Evolutionary conservation across 345 rosid genomes (phyloP), one percentile per base, ranked within the genome.

Genomic region (Gossypium arboreum): DNA sequence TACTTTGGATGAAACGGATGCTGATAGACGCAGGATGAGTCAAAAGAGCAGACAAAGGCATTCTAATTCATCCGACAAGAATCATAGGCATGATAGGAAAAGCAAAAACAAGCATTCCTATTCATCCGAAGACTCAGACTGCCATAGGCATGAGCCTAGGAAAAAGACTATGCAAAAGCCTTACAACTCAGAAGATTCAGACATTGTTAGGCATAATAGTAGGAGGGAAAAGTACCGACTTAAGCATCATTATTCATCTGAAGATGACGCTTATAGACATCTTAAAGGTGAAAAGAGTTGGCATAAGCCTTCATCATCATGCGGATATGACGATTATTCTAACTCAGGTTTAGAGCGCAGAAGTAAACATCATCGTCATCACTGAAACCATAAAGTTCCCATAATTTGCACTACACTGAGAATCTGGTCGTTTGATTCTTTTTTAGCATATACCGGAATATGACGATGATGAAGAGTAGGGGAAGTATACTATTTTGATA

Each of bases 21-120:
- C 45, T 45, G 83, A 74, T 39, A 74, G 81, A 66, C 39, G 47
- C 45, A 73, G 76, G 62, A 72, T 45, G 62, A 72, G 65, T 63
- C 39, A 25, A 54, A 83, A 80, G 79, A 76, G 80, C 73, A 77
- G 78, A 61, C 79, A 20, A 15, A 83, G 73, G 82, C 79, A 64
- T 64, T 73, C 73, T 62, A 59, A 75, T 78, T 74, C 75, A 45
- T 75, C 54, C 47, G 71, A 57, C 11, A 77, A 74, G 16, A 77
- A 73, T 34, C 76, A 50, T 39, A 29, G 64, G 16, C 50, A 50
- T 12, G 25, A 12, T 12, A 73, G 56, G 43, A 78, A 64, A 55
- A 16, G 64, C 22, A 77, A 68, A 79, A 57, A 56, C 27, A 78
- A 62, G 59, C 73, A 55, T 58, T 73, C 81, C 0, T n/a, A 71